Evolutionary conservation across 495 filamentous ascomycete genomes (phyloP), one percentile per base, ranked within the genome.

Genomic region (Astrothelium subdiscretum): DNA sequence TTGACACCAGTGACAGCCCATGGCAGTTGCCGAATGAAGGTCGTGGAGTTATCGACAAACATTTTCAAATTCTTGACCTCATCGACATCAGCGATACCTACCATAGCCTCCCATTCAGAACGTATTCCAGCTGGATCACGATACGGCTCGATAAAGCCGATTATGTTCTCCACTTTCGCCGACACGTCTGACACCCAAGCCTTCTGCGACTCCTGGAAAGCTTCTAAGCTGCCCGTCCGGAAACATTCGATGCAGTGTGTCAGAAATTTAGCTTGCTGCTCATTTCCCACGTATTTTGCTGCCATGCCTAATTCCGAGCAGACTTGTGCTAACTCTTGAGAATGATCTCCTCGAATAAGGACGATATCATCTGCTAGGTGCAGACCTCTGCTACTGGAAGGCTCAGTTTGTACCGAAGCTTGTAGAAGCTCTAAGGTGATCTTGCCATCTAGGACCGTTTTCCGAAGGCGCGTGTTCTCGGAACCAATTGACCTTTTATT

Each of bases 61-160:
- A 58, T 64, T 4, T 61, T 65, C 32, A 79, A 64, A 13, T 60
- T 68, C 32, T 60, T 65, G n/a, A n/a, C n/a, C n/a, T n/a, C n/a
- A 15, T 70, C 65, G n/a, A 58, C 44, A 63, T 81, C 72, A 0
- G 70, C 66, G 15, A 81, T 74, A 2, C 68, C 74, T 13, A 80
- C 74, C 5, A 80, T 61, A 3, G 72, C 77, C 67, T 80, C 77
- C 44, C 72, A 80, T 61, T 79, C 78, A n/a, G 71, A 66, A 31
- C 78, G 68, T 5, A 74, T 72, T 22, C 77, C 77, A 48, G 69
- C 62, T 1, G 77, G 78, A 62, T 81, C 79, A 35, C 76, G 67
- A 61, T 82, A 80, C 22, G 78, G 73, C 61, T 81, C 78, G 1
- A 81, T 69, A 62, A 81, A 80, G 1, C 77, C 77, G 62, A 79